phyloP scores from a whole-genome alignment of 2,329 filamentous ascomycete species.

The Basipetospora chlamydospora region DNA sequence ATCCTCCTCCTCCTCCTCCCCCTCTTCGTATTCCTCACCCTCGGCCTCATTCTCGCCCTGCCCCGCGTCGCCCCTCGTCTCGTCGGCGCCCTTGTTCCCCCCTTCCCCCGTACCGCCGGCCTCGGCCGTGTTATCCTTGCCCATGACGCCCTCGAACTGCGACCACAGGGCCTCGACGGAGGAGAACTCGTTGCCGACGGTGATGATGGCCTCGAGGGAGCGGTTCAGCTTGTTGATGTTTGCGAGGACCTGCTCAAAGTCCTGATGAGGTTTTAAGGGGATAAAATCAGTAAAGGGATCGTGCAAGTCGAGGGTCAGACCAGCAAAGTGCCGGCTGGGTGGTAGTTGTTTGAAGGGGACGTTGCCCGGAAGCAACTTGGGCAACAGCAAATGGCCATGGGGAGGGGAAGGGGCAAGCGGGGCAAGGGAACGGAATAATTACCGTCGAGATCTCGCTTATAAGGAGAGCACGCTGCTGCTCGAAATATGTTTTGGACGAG shows the following conservation, averaged over 20 bases:
- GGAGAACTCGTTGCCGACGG: slow-evolving; percentile 94
- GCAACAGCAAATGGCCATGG: neutral
- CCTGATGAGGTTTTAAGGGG: too few species aligned
- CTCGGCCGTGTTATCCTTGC: slow-evolving; percentile 37
- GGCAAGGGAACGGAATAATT: neutral
- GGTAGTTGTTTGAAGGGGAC: neutral
- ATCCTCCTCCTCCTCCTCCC: slow-evolving; percentile 7
- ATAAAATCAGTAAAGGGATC: neutral
- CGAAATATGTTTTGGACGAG: slow-evolving; percentile 50
- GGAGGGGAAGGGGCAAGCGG: neutral
- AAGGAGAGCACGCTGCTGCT: slow-evolving; percentile 59
- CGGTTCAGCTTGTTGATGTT: slow-evolving; percentile 95
- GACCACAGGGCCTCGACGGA: slow-evolving; percentile 95
- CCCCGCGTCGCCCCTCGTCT: slow-evolving; percentile 1
- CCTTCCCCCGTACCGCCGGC: slow-evolving; percentile 11
- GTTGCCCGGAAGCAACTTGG: too few species aligned
- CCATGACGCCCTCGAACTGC: slow-evolving; percentile 94
- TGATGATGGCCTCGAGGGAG: slow-evolving; percentile 78
- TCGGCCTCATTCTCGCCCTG: neutral
- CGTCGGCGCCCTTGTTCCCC: slow-evolving; percentile 8
- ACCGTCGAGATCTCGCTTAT: slow-evolving; percentile 62
- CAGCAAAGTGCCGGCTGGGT: neutral
- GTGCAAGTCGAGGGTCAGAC: neutral
- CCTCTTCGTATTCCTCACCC: slow-evolving; percentile 9
- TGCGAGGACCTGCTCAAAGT: slow-evolving; percentile 79